These are phyloP conservation scores for Gastrolobium bilobum DNA, from an alignment of 306 rosid genomes.

Conservation along the genomic window DNA sequence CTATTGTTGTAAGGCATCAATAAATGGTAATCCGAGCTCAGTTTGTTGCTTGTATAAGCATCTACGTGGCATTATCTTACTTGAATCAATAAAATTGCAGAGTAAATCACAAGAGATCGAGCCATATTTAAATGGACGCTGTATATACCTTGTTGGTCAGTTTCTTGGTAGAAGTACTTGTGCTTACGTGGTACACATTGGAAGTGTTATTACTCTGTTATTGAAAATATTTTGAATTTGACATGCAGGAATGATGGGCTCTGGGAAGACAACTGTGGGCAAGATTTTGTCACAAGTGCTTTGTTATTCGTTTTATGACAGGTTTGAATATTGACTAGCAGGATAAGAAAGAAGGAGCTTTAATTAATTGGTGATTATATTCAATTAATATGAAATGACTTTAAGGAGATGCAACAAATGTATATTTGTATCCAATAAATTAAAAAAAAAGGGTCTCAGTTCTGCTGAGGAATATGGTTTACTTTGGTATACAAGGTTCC, in stretches of 20 bases:
- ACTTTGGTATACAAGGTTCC: conserved; percentile 31
- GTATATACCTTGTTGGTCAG: conserved; percentile 91
- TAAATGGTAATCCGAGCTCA: conserved; percentile 15
- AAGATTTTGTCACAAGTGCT: conserved; percentile 73
- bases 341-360: conserved; percentile 33
- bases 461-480: not conserved
- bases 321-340: conserved; percentile 51
- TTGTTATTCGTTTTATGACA: conserved; percentile 71
- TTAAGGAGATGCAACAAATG: conserved; percentile 2
- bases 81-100: conserved; percentile 70
- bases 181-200: conserved; percentile 35
- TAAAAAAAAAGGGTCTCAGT: not conserved
- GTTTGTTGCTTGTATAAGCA: conserved; percentile 35
- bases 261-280: conserved; percentile 94
- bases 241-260: conserved; percentile 94
- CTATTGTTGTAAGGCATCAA: not conserved
- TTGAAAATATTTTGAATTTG: conserved; percentile 40
- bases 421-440: conserved; percentile 19
- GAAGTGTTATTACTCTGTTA: conserved; percentile 19
- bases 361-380: conserved; percentile 19
- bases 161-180: conserved; percentile 48
- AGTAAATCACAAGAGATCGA: conserved; percentile 67
- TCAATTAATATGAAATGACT: conserved; percentile 13
- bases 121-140: conserved; percentile 77
- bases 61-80: conserved; percentile 53